Conservation (phyloP, 2,329 filamentous ascomycete species). For the Scolecobasidium constrictum region DNA sequence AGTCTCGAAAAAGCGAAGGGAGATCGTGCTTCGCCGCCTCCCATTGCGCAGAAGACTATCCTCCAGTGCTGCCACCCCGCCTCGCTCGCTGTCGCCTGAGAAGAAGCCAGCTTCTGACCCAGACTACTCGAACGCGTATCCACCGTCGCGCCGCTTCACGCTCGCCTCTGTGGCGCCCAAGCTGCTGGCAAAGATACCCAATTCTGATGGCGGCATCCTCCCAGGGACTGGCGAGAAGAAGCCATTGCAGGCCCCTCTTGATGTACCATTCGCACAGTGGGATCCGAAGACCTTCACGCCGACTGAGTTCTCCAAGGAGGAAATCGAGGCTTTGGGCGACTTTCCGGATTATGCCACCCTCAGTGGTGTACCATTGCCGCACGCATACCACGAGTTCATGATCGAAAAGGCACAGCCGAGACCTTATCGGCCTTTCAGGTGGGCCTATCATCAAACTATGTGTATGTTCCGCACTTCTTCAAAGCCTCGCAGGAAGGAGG, state of each 20-base stretch:
- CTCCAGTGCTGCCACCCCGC: constrained; percentile 42
- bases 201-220: constrained; percentile 8
- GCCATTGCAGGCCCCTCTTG: constrained; percentile 12
- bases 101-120: constrained; percentile 25
- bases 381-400: constrained; percentile 53
- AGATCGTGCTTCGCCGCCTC: constrained; percentile 29
- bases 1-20: constrained; percentile 25
- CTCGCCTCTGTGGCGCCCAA: constrained; percentile 25
- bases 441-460: constrained; percentile 87
- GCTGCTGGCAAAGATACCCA: constrained; percentile 17
- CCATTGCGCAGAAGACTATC: constrained; percentile 27
- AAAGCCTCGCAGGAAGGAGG: too few relatives aligned
- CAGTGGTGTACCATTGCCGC: constrained; percentile 62
- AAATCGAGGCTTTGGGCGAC: constrained; percentile 59
- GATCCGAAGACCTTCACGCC: constrained; percentile 40
- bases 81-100: constrained; percentile 41
- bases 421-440: constrained; percentile 72
- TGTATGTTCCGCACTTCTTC: constrained; percentile 52
- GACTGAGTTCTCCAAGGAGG: constrained; percentile 58
- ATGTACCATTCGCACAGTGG: constrained; percentile 17
- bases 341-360: constrained; percentile 71
- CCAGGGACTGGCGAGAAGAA: constrained; percentile 2
- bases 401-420: constrained; percentile 57
- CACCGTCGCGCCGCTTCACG: constrained; percentile 39
- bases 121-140: constrained; percentile 38